Percentiles rank a stretch among this genome's conserved stretches.
Evolutionary conservation across 2,329 filamentous ascomycete species (phyloP).

Genomic region (Huntiella bhutanensis): DNA sequence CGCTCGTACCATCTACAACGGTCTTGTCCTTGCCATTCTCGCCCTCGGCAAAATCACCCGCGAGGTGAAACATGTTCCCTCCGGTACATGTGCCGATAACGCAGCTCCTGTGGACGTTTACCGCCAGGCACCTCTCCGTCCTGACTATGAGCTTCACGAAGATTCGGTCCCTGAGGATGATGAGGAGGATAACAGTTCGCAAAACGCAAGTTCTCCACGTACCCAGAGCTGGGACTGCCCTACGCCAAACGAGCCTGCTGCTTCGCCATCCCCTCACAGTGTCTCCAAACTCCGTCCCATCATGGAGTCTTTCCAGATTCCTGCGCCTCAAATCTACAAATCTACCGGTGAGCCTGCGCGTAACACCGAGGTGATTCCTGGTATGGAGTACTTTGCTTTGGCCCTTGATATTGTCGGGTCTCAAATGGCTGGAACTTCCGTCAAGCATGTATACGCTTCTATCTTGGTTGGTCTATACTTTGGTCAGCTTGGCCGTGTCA

Average conservation of each 20-base stretch:
- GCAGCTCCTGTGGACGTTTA: too few species aligned
- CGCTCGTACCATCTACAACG: constrained; percentile 54
- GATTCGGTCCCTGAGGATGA: too few species aligned
- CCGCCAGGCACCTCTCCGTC: too few species aligned
- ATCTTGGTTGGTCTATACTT: constrained; percentile 77
- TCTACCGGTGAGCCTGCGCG: neutral
- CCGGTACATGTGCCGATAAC: too few species aligned
- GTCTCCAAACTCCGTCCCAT: too few species aligned
- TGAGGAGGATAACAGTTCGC: constrained; percentile 16
- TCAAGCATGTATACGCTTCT: constrained; percentile 69
- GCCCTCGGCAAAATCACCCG: constrained; percentile 64
- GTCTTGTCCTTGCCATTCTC: constrained; percentile 63
- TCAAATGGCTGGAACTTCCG: constrained; percentile 56
- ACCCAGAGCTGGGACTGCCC: constrained; percentile 28
- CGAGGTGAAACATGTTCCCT: too few species aligned
- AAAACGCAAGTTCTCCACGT: constrained; percentile 25
- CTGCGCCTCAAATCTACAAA: too few species aligned
- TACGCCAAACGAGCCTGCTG: neutral
- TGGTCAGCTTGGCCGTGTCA: constrained; percentile 66
- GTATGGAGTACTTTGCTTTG: constrained; percentile 73
- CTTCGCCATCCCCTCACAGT: constrained; percentile 16
- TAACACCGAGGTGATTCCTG: constrained; percentile 75
- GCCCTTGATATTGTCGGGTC: constrained; percentile 75
- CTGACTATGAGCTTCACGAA: too few species aligned
- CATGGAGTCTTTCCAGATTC: too few species aligned